These are phyloP conservation scores for Yamadazyma sp. DNA, from an alignment of 805 yeast genomes.

Conservation along the genomic window DNA sequence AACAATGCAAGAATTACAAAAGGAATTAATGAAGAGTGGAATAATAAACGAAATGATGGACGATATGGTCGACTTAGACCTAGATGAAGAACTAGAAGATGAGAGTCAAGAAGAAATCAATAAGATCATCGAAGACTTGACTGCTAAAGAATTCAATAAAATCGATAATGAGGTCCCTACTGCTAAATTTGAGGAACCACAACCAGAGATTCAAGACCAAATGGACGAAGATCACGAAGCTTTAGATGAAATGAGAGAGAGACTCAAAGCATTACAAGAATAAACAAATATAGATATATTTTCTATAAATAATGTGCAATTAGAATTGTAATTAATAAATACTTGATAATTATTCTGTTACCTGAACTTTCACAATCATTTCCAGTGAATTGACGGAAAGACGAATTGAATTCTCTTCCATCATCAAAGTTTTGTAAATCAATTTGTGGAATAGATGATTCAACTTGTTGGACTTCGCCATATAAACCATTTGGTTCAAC, in stretches of 20 bases:
- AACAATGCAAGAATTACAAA: constrained; percentile 82
- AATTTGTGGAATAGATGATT: no score
- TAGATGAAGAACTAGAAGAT: constrained; percentile 59
- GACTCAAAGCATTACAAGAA: constrained; percentile 76
- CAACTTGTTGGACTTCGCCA: constrained; percentile 1
- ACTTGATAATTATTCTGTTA: neutral
- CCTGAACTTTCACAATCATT: constrained; percentile 2
- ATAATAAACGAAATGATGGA: constrained; percentile 93
- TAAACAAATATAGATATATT: constrained; percentile 2
- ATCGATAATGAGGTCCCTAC: constrained; percentile 33
- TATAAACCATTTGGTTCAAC: neutral
- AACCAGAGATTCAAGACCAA: constrained; percentile 17
- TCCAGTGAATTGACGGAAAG: constrained; percentile 3
- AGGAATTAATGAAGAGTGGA: constrained; percentile 82
- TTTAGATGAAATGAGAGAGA: constrained; percentile 82
- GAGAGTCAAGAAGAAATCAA: constrained; percentile 69
- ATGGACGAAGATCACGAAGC: constrained; percentile 60
- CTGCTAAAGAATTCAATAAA: constrained; percentile 38
- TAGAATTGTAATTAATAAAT: constrained; percentile 6
- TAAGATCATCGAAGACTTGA: constrained; percentile 46
- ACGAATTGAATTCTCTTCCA: neutral
- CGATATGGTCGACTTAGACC: constrained; percentile 73
- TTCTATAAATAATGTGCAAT: constrained; percentile 3
- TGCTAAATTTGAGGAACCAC: constrained; percentile 15
- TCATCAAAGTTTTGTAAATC: neutral